These are phyloP conservation scores for Penicillium taxi DNA, from an alignment of 495 filamentous ascomycete species.

Conservation along the genomic window DNA sequence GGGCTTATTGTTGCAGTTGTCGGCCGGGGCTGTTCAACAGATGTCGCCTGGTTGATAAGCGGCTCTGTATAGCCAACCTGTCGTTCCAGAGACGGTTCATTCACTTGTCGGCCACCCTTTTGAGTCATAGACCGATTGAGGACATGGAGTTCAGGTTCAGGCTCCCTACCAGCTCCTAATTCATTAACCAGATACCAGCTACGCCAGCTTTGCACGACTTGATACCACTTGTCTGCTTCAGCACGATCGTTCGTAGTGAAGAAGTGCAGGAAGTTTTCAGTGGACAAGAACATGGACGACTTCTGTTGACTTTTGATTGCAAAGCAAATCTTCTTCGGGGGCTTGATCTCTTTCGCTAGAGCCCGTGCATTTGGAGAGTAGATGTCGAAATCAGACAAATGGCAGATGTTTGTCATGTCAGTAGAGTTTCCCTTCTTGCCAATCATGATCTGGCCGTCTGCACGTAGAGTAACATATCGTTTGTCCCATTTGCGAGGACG, in stretches of 20 bases:
- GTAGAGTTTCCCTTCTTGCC: conserved; percentile 56
- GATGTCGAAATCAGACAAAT: conserved; percentile 90
- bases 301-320: conserved; percentile 94
- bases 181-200: conserved; percentile 77
- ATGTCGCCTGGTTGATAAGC: conserved; percentile 35
- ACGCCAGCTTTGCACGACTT: conserved; percentile 67
- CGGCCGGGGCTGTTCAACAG: conserved; percentile 13
- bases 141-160: conserved; percentile 16
- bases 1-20: conserved; percentile 17
- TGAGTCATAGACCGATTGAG: conserved; percentile 14
- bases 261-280: conserved; percentile 83
- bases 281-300: conserved; percentile 70
- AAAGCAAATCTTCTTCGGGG: conserved; percentile 73
- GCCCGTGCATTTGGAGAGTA: conserved; percentile 65
- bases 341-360: conserved; percentile 54
- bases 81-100: conserved; percentile 3
- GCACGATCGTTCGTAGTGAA: conserved; percentile 69
- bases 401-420: conserved; percentile 64
- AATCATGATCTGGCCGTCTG: conserved; percentile 66
- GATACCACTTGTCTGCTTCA: conserved; percentile 59
- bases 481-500: conserved; percentile 81
- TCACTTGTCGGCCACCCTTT: conserved; percentile 29
- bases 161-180: conserved; percentile 45
- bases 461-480: conserved; percentile 63
- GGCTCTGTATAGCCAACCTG: conserved; percentile 27